Percentiles rank a stretch among this genome's conserved stretches.
These are phyloP conservation scores for Malus orientalis DNA, from an alignment of 306 rosid genomes.

Conservation along the genomic window DNA sequence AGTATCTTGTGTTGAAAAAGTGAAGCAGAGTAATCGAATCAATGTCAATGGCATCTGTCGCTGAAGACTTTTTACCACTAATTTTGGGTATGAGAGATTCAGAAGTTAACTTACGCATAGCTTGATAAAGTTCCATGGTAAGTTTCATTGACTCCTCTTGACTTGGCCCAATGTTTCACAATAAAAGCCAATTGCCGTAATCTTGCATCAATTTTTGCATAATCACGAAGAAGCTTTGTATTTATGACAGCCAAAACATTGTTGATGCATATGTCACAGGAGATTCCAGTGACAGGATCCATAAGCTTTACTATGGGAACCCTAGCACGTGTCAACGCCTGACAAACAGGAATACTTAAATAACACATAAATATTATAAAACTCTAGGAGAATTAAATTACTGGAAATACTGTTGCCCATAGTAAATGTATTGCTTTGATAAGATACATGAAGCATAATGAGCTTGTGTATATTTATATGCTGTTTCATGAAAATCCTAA, in stretches of 20 bases:
- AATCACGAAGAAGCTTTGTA: slow-evolving; percentile 87
- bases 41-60: background rate
- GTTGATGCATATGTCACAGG: slow-evolving; percentile 95
- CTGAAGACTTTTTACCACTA: background rate
- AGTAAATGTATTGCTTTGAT: background rate
- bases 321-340: slow-evolving; percentile 96
- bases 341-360: slow-evolving; percentile 21
- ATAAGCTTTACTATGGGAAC: slow-evolving; percentile 96
- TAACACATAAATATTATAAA: background rate
- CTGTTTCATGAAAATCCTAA: no score
- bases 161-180: slow-evolving; percentile 96
- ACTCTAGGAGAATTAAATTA: background rate
- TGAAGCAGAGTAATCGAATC: background rate
- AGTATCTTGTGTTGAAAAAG: background rate
- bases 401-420: background rate
- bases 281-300: slow-evolving; percentile 87
- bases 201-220: slow-evolving; percentile 69
- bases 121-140: slow-evolving; percentile 97
- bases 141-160: slow-evolving; percentile 94
- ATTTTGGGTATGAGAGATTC: background rate
- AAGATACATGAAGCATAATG: background rate
- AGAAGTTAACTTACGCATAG: slow-evolving; percentile 75
- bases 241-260: slow-evolving; percentile 90
- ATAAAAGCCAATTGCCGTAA: slow-evolving; percentile 74
- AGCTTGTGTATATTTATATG: background rate